Evolutionary conservation across 805 yeast genomes (phyloP).

Genomic region (Candida morakotiae): DNA sequence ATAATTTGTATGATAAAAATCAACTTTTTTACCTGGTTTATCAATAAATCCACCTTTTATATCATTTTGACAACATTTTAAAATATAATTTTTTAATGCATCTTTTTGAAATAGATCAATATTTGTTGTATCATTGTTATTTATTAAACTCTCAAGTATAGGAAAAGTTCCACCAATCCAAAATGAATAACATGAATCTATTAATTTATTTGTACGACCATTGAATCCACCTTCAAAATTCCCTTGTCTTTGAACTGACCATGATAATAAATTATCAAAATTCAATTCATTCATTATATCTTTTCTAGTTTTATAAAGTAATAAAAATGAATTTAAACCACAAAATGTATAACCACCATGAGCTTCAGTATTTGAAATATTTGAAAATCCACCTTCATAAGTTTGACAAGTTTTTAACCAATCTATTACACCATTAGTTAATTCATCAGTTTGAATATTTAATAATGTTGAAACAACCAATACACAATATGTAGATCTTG

Average conservation of each 20-base stretch:
- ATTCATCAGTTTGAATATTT: conserved; percentile 56
- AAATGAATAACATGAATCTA: conserved; percentile 93
- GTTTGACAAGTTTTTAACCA: conserved; percentile 78
- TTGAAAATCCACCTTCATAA: conserved; percentile 94
- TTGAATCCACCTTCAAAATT: conserved; percentile 79
- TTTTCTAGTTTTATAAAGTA: conserved; percentile 39
- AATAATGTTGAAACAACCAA: conserved; percentile 67
- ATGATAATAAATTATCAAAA: conserved; percentile 48
- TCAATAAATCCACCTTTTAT: conserved; percentile 75
- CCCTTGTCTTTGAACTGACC: conserved; percentile 72
- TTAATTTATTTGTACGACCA: conserved; percentile 90
- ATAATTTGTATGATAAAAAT: conserved; percentile 90
- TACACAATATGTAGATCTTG: conserved; percentile 84
- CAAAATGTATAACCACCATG: conserved; percentile 98
- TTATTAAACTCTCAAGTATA: conserved; percentile 56
- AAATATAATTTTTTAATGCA: conserved; percentile 59
- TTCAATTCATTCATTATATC: conserved; percentile 22
- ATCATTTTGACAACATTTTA: conserved; percentile 69
- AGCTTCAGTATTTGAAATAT: conserved; percentile 75
- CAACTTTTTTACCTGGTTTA: conserved; percentile 79
- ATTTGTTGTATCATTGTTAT: too few relatives aligned
- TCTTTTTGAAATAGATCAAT: conserved; percentile 45
- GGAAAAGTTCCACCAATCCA: conserved; percentile 88
- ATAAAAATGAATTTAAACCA: conserved; percentile 61
- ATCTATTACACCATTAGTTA: conserved; percentile 47